Conservation (phyloP, 176 grass and related monocot species). For the Eleusine indica region DNA sequence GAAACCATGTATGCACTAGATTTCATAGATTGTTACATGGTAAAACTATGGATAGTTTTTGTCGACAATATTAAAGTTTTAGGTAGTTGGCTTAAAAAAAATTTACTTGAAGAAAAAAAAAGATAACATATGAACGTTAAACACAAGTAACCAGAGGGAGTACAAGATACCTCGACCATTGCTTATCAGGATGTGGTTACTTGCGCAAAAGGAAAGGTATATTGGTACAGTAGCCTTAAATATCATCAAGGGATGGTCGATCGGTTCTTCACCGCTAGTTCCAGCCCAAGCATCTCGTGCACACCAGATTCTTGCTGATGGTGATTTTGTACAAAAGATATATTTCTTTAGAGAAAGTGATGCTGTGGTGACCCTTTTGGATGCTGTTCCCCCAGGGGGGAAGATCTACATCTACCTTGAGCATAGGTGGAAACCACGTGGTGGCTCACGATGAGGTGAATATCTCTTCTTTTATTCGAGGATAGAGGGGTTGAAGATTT, state of each 20-base stretch:
- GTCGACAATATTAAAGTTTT: neutral
- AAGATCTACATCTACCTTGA: constrained; percentile 25
- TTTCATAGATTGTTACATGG: neutral
- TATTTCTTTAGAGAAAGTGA: constrained; percentile 34
- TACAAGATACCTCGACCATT: neutral
- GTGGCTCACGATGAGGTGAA: constrained; percentile 21
- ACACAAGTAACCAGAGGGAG: neutral
- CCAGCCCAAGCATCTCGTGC: constrained; percentile 4
- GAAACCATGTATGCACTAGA: neutral
- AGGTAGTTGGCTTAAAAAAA: too few species aligned
- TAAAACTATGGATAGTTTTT: neutral
- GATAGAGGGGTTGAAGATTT: constrained; percentile 27
- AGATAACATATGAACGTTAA: neutral
- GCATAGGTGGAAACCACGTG: constrained; percentile 27
- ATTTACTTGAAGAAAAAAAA: too few species aligned
- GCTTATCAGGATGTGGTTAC: neutral
- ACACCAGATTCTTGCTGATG: neutral
- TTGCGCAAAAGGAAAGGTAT: constrained; percentile 28
- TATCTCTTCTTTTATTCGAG: constrained; percentile 25
- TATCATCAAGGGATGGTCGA: neutral
- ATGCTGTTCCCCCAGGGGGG: constrained; percentile 21
- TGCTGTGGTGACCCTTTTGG: constrained; percentile 26
- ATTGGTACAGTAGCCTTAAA: neutral
- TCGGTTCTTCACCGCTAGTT: constrained; percentile 28
- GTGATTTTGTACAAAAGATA: constrained; percentile 9